Evolutionary conservation across 345 rosid genomes (phyloP).

Genomic region (Eucalyptus leucophloia): DNA sequence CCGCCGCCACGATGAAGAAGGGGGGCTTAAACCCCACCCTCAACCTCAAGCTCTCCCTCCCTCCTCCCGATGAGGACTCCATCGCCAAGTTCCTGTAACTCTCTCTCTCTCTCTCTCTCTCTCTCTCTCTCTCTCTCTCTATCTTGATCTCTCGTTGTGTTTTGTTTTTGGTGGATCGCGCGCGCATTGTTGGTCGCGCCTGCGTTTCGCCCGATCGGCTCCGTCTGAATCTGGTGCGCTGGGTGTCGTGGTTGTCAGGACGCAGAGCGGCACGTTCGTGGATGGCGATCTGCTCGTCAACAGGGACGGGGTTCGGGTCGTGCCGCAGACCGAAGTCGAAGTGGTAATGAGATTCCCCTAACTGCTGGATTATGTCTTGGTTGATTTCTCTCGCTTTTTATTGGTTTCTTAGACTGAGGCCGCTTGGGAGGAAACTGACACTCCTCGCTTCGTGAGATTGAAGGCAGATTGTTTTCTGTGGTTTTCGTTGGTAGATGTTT

Average conservation of each 20-base stretch:
- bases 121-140: not conserved
- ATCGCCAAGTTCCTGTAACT: conserved; percentile 61
- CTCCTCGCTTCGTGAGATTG: not conserved
- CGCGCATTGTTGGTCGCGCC: not conserved
- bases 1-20: conserved; percentile 37
- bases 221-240: not conserved
- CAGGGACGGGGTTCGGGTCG: conserved; percentile 78
- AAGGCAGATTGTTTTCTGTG: not conserved
- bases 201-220: not conserved
- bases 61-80: conserved; percentile 37
- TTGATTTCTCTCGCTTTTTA: not conserved
- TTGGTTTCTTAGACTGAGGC: not conserved
- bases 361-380: not conserved
- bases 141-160: not conserved
- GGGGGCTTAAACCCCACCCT: conserved; percentile 42
- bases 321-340: conserved; percentile 38
- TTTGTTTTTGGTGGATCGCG: not conserved
- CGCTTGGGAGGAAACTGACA: not conserved
- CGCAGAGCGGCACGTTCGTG: conserved; percentile 82
- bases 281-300: conserved; percentile 96
- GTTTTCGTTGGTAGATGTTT: not conserved
- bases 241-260: conserved; percentile 14
- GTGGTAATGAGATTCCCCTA: conserved; percentile 26
- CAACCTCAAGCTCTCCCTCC: conserved; percentile 45
- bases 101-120: not conserved